These are phyloP conservation scores for Aurantiochytrium sp. DNA, from an alignment of 108 stramenopile species.

Conservation along the genomic window DNA sequence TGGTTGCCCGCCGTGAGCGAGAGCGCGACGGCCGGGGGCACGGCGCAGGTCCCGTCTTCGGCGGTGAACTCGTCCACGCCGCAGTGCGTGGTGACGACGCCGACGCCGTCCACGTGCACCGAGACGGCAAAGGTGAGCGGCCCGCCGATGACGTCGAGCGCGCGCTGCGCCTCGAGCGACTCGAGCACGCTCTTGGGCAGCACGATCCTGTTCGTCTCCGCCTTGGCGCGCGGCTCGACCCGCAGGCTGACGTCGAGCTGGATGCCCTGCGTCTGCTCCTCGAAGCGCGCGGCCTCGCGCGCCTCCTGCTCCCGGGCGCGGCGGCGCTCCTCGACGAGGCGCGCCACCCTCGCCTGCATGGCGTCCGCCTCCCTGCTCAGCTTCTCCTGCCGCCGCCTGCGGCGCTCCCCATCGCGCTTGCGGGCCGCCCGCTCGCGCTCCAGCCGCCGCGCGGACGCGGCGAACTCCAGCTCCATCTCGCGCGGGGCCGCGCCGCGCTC, in stretches of 20 bases:
- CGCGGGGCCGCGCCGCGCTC: no score
- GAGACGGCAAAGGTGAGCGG: not conserved
- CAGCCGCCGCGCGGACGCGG: not conserved
- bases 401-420: not conserved
- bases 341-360: not conserved
- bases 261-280: not conserved
- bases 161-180: constrained; percentile 12
- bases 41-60: not conserved
- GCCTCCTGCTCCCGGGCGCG: not conserved
- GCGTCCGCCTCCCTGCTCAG: not conserved
- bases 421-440: not conserved
- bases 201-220: not conserved
- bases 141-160: not conserved
- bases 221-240: not conserved
- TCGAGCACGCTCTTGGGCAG: not conserved
- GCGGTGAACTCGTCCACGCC: constrained; percentile 22
- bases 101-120: not conserved
- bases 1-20: not conserved
- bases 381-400: not conserved
- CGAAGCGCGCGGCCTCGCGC: not conserved
- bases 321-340: not conserved
- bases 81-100: not conserved
- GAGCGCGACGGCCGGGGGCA: not conserved
- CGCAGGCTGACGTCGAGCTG: not conserved
- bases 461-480: not conserved